Percentiles rank a stretch among this genome's conserved stretches.
phyloP scores from a whole-genome alignment of 805 yeast species.

The Pichia eremophila region DNA sequence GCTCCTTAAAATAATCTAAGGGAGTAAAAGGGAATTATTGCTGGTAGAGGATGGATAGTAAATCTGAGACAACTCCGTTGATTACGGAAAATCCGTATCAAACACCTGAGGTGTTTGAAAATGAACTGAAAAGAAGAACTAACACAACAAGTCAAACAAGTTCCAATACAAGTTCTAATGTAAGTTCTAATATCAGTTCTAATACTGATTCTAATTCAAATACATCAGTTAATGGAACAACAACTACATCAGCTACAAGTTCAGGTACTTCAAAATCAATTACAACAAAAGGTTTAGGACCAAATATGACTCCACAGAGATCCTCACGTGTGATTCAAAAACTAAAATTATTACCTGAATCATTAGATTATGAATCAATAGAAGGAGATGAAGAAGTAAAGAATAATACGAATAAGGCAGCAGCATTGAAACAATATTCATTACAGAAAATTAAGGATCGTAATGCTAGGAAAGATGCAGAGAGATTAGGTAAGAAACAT shows the following conservation, averaged over 20 bases:
- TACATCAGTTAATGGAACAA: no score
- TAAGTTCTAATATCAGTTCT: no score
- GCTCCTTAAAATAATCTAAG: no score
- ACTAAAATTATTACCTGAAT: conserved; percentile 61
- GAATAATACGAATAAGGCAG: conserved; percentile 36
- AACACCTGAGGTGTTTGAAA: not conserved
- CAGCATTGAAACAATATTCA: conserved; percentile 30
- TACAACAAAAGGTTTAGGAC: conserved; percentile 27
- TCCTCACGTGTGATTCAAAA: conserved; percentile 68
- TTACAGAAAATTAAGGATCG: conserved; percentile 81
- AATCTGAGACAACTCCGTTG: not conserved
- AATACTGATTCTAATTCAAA: no score
- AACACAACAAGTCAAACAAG: no score
- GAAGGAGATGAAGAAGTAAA: conserved; percentile 13
- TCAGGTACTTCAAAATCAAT: not conserved
- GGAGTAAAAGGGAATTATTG: not conserved
- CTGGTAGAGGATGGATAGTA: not conserved
- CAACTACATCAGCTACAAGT: no score
- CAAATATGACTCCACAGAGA: conserved; percentile 62
- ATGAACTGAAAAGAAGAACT: not conserved
- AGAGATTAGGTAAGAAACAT: conserved; percentile 78
- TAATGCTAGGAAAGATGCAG: conserved; percentile 90
- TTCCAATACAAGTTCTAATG: no score
- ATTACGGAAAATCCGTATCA: not conserved
- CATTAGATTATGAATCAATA: conserved; percentile 26